A percentile compares a stretch with the other conserved stretches of the same genome.
Evolutionary conservation across 2,329 filamentous ascomycete genomes (phyloP).

Genomic region (Alternaria sp.): DNA sequence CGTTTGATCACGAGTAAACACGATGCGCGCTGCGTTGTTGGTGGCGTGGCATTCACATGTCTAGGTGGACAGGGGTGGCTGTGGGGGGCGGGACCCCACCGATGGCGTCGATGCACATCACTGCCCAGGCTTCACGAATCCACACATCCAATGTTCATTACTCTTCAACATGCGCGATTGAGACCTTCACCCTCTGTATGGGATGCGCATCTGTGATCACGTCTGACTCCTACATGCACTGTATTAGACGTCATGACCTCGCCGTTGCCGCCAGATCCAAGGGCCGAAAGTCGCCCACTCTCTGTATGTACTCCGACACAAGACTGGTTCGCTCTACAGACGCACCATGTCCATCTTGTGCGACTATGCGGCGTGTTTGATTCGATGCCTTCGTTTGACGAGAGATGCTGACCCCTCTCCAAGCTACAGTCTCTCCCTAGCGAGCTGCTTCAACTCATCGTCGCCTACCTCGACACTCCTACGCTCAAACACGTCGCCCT

Average conservation of each 20-base stretch:
- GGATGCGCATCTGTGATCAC: slow-evolving; percentile 2
- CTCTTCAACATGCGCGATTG: background rate
- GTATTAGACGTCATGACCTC: background rate
- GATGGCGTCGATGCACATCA: slow-evolving; percentile 12
- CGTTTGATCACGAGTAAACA: background rate
- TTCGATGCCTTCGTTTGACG: background rate
- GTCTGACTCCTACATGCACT: background rate
- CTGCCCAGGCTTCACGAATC: slow-evolving; percentile 9
- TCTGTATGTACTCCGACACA: slow-evolving; percentile 12
- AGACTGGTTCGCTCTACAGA: slow-evolving; percentile 6
- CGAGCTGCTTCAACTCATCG: slow-evolving; percentile 54
- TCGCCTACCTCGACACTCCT: slow-evolving; percentile 44
- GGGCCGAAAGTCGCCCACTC: slow-evolving; percentile 7
- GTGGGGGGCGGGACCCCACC: slow-evolving; percentile 11
- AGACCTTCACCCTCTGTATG: background rate
- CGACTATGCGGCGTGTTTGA: background rate
- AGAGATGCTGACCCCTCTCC: slow-evolving; percentile 8
- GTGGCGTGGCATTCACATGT: background rate
- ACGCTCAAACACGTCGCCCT: slow-evolving; percentile 46
- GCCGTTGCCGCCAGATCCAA: background rate
- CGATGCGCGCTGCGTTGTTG: background rate
- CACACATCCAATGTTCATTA: slow-evolving; percentile 6
- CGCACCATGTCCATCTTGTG: slow-evolving; percentile 8
- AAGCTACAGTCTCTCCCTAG: slow-evolving; percentile 50
- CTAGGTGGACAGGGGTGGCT: background rate